A percentile compares a stretch with the other conserved stretches of the same genome.
Evolutionary conservation across 305 asterid genomes (phyloP).

Genomic region (Fraxinus platypoda): DNA sequence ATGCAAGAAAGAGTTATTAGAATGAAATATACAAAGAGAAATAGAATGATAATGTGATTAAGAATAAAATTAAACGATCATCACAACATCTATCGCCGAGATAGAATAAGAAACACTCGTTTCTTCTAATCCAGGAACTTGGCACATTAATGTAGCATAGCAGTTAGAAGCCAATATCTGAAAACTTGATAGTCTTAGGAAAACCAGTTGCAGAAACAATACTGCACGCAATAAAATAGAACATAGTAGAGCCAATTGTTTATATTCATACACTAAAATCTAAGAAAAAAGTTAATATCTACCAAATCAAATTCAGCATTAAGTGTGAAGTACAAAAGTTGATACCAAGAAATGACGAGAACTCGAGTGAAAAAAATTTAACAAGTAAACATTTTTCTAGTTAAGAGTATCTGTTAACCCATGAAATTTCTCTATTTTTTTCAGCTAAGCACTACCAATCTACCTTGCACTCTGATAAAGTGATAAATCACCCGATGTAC

Average conservation of each 20-base stretch:
- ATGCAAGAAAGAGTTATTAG: background rate
- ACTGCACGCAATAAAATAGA: background rate
- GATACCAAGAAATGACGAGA: background rate
- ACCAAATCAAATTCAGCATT: background rate
- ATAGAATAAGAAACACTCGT: background rate
- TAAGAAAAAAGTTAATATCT: background rate
- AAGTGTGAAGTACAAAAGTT: background rate
- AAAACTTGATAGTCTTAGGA: background rate
- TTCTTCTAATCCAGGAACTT: background rate
- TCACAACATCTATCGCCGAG: background rate
- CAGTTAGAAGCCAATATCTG: background rate
- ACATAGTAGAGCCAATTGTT: background rate
- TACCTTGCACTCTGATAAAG: background rate
- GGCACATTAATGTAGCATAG: background rate
- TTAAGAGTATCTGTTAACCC: background rate
- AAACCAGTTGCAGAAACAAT: background rate
- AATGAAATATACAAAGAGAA: background rate
- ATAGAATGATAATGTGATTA: background rate
- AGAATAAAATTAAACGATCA: background rate
- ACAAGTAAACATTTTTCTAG: background rate
- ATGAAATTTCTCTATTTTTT: background rate
- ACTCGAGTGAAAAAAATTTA: background rate
- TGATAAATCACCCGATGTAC: background rate
- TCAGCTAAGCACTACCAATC: background rate
- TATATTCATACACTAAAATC: background rate